These are phyloP conservation scores for Sclerotinia trifoliorum DNA, from an alignment of 2,329 filamentous ascomycete species.

Conservation along the genomic window DNA sequence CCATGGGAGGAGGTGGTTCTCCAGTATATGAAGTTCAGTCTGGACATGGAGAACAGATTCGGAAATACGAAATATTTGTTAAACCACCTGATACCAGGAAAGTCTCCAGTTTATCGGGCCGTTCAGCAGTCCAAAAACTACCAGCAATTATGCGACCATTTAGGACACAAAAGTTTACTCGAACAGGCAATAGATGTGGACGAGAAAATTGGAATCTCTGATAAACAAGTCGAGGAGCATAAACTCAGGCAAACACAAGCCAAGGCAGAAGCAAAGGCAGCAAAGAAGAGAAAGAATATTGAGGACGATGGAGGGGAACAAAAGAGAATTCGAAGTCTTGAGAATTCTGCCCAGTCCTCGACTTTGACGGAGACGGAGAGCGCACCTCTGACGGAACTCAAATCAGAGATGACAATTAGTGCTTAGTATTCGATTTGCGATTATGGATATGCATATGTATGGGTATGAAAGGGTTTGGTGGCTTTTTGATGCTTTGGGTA, in stretches of 20 bases:
- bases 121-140: conserved; percentile 71
- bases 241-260: conserved; percentile 21
- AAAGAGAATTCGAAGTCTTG: conserved; percentile 18
- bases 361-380: neutral
- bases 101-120: conserved; percentile 59
- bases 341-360: neutral
- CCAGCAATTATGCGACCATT: conserved; percentile 60
- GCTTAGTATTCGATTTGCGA: conserved; percentile 1
- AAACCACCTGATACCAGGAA: conserved; percentile 81
- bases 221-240: conserved; percentile 22
- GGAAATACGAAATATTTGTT: conserved; percentile 93
- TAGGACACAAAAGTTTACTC: conserved; percentile 64
- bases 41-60: conserved; percentile 81
- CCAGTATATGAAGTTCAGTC: conserved; percentile 68
- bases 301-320: conserved; percentile 7
- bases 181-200: conserved; percentile 67
- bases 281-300: conserved; percentile 16
- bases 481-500: conserved; percentile 8
- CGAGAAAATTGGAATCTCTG: conserved; percentile 34
- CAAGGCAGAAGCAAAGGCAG: conserved; percentile 26
- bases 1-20: conserved; percentile 76
- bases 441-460: neutral
- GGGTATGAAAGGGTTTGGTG: neutral
- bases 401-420: conserved; percentile 12
- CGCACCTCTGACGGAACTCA: neutral